Conservation (phyloP, 2,329 filamentous ascomycete genomes). For the Neurospora sp. region DNA sequence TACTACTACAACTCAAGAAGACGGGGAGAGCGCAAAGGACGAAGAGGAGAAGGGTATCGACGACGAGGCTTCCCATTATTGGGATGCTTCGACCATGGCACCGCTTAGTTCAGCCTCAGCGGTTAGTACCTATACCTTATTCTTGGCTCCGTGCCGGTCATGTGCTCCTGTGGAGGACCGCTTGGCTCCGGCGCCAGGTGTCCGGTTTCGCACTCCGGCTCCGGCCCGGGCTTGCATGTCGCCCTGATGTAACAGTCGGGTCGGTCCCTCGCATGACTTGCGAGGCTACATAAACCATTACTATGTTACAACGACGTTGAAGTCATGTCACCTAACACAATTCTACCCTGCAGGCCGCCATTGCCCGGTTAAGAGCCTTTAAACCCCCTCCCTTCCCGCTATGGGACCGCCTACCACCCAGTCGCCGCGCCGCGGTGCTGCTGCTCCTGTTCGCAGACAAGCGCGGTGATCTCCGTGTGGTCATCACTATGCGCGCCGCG, state of each 20-base stretch:
- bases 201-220: neutral
- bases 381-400: conserved; percentile 49
- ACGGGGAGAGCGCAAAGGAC: neutral
- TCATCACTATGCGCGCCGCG: conserved; percentile 58
- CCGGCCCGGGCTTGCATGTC: neutral
- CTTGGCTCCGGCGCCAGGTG: neutral
- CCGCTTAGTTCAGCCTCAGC: conserved; percentile 43
- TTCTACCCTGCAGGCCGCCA: conserved; percentile 36
- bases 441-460: conserved; percentile 81
- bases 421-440: conserved; percentile 73
- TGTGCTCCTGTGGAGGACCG: conserved; percentile 3
- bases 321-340: neutral
- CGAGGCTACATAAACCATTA: conserved; percentile 6
- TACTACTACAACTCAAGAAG: neutral
- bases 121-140: conserved; percentile 31
- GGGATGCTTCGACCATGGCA: conserved; percentile 48
- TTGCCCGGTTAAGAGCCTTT: conserved; percentile 51
- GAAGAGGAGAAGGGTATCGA: conserved; percentile 8
- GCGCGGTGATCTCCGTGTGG: conserved; percentile 64
- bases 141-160: neutral
- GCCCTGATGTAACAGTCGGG: neutral
- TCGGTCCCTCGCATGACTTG: conserved; percentile 6
- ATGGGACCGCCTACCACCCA: conserved; percentile 51
- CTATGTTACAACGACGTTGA: neutral
- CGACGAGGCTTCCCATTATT: conserved; percentile 39